Evolutionary conservation across 768 basidiomycete species (phyloP).

Genomic region (Kondoa malvinella): DNA sequence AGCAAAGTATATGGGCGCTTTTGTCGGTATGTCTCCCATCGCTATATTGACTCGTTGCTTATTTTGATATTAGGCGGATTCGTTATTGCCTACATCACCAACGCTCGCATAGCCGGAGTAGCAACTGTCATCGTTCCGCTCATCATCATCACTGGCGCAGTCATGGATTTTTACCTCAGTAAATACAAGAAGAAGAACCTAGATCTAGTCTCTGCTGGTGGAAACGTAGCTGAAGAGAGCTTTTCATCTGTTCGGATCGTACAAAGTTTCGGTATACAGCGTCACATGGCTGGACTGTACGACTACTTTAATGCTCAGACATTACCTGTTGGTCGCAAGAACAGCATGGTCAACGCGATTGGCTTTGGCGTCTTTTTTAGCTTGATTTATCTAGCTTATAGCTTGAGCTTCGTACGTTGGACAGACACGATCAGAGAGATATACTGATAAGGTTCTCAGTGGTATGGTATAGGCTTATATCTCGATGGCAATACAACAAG

Average conservation of each 20-base stretch:
- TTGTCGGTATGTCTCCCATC: too few relatives aligned
- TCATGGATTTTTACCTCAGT: conserved; percentile 48
- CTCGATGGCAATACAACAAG: conserved; percentile 41
- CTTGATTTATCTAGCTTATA: conserved; percentile 42
- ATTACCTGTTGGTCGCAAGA: conserved; percentile 25
- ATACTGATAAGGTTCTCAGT: too few relatives aligned
- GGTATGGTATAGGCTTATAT: conserved; percentile 74
- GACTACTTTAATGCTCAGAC: conserved; percentile 42
- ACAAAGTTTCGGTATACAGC: conserved; percentile 76
- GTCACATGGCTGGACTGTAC: conserved; percentile 47
- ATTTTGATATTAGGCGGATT: too few relatives aligned
- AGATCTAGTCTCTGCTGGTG: conserved; percentile 57
- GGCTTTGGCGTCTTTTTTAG: conserved; percentile 46
- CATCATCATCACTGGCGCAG: conserved; percentile 52
- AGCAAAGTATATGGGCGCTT: conserved; percentile 6
- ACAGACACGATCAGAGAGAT: too few relatives aligned
- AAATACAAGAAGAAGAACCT: conserved; percentile 38
- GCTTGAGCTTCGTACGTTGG: too few relatives aligned
- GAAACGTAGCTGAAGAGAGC: conserved; percentile 77
- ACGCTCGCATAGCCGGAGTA: conserved; percentile 66
- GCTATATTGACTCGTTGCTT: too few relatives aligned
- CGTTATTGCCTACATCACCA: conserved; percentile 38
- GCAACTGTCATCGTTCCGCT: conserved; percentile 50
- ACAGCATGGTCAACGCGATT: conserved; percentile 28
- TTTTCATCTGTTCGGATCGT: conserved; percentile 75